Conservation (phyloP, 495 filamentous ascomycete species). For the Achaetomiella virescens region DNA sequence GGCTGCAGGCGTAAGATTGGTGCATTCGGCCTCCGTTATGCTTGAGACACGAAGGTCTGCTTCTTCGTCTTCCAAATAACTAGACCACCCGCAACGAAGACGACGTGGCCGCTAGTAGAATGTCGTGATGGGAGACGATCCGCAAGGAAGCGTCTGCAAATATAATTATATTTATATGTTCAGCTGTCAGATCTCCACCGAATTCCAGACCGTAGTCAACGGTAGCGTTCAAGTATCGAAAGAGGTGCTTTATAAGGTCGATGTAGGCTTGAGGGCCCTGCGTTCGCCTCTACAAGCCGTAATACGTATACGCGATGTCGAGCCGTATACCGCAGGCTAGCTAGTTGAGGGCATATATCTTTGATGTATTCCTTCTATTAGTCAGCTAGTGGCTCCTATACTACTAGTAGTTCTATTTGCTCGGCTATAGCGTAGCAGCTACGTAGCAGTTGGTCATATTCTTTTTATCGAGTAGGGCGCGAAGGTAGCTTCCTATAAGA, state of each 20-base stretch:
- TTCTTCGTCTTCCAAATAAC: constrained; percentile 7
- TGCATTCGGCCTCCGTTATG: not conserved
- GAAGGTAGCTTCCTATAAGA: not conserved
- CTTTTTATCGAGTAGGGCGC: not conserved
- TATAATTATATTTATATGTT: not conserved
- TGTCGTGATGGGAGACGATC: not conserved
- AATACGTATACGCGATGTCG: not conserved
- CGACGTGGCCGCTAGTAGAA: not conserved
- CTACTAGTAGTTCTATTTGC: not conserved
- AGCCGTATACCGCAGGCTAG: not conserved
- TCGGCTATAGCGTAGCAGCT: no score
- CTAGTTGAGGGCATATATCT: not conserved
- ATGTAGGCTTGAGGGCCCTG: not conserved
- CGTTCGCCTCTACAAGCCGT: not conserved
- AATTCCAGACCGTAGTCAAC: not conserved
- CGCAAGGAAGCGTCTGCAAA: not conserved
- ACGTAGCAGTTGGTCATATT: not conserved
- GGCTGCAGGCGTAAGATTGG: not conserved
- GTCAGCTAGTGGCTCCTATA: not conserved
- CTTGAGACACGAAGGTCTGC: not conserved
- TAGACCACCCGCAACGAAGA: not conserved
- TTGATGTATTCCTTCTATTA: not conserved
- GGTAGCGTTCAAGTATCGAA: not conserved
- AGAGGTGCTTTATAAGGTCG: not conserved
- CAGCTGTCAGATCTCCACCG: not conserved